A percentile compares a stretch with the other conserved stretches of the same genome.
Evolutionary conservation across 2,329 filamentous ascomycete species (phyloP).

Genomic region (Trichoderma sp.): DNA sequence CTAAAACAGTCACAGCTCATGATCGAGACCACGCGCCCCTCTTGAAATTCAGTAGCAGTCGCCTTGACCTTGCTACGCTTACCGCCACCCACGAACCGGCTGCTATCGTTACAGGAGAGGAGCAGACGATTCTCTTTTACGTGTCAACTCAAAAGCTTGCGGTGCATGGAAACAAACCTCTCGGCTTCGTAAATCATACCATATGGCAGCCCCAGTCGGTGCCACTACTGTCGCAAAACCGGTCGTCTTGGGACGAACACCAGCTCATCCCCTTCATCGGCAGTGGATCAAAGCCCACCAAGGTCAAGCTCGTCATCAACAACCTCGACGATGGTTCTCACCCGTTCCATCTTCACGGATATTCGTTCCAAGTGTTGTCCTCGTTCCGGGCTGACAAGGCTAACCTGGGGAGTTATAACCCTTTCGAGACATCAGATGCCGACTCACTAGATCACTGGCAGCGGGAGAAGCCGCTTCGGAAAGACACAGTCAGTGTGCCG

Average conservation of each 20-base stretch:
- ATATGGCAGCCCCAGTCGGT: conserved; percentile 28
- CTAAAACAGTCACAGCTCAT: conserved; percentile 11
- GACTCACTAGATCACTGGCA: conserved; percentile 14
- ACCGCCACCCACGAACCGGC: not conserved
- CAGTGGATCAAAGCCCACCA: conserved; percentile 15
- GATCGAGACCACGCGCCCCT: not conserved
- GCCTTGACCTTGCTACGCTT: conserved; percentile 21
- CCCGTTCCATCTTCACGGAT: conserved; percentile 56
- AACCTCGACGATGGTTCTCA: conserved; percentile 38
- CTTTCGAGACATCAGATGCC: conserved; percentile 24
- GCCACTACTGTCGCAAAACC: conserved; percentile 27
- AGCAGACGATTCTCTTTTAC: conserved; percentile 30
- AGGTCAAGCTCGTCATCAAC: conserved; percentile 35
- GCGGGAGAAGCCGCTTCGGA: conserved; percentile 28
- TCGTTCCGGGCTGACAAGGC: conserved; percentile 27
- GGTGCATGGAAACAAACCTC: conserved; percentile 27
- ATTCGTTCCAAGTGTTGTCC: conserved; percentile 50
- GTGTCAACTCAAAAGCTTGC: conserved; percentile 30
- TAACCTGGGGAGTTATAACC: conserved; percentile 32
- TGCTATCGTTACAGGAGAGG: conserved; percentile 12
- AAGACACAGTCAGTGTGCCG: conserved; percentile 45
- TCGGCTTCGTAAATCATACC: conserved; percentile 33
- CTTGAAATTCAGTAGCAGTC: not conserved
- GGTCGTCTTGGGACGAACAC: conserved; percentile 28
- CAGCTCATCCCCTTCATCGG: conserved; percentile 28